Conservation (phyloP, 208 protist species). For the Acanthamoeba royreba region DNA sequence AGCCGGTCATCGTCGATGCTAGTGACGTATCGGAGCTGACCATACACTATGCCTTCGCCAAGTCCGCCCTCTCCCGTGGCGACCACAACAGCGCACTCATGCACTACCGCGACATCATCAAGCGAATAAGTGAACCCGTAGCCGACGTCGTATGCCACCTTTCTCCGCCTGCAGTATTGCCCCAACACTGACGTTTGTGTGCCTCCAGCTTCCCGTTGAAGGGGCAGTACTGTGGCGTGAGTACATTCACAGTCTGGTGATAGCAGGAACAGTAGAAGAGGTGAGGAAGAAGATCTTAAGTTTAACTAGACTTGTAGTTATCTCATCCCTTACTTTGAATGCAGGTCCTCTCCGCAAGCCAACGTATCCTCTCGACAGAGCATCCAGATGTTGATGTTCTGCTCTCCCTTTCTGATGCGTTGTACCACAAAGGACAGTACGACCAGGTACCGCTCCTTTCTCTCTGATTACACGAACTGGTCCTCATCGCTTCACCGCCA, state of each 20-base stretch:
- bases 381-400: too few relatives aligned
- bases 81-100: not conserved
- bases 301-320: too few relatives aligned
- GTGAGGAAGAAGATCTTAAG: too few relatives aligned
- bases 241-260: not conserved
- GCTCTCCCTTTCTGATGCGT: too few relatives aligned
- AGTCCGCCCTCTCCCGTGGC: not conserved
- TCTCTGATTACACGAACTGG: too few relatives aligned
- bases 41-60: not conserved
- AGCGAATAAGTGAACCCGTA: not conserved
- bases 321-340: too few relatives aligned
- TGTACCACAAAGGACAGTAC: too few relatives aligned
- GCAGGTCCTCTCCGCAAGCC: too few relatives aligned
- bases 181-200: not conserved
- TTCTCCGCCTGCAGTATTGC: not conserved
- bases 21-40: not conserved
- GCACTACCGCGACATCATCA: not conserved
- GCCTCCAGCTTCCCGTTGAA: not conserved
- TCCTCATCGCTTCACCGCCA: too few relatives aligned
- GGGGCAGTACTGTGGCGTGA: not conserved
- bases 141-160: too few relatives aligned
- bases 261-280: not conserved
- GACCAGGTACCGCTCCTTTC: too few relatives aligned
- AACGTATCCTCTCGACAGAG: too few relatives aligned
- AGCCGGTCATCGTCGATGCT: not conserved